Conservation (phyloP, 306 rosid species). For the Senna siamea region DNA sequence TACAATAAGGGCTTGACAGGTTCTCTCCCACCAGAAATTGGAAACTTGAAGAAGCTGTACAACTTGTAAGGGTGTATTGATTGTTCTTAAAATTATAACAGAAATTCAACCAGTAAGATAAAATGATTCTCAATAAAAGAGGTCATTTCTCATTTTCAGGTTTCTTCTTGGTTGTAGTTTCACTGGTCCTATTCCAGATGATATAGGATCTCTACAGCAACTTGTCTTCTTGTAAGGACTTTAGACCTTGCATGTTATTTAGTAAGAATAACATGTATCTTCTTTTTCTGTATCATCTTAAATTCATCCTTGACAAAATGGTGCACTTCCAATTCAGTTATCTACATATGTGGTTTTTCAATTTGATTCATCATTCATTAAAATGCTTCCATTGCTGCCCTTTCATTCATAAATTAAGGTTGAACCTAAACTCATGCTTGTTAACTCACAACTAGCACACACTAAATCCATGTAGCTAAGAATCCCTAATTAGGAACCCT, state of each 20-base stretch:
- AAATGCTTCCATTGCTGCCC: too few relatives aligned
- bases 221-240: slow-evolving; percentile 64
- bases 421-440: too few relatives aligned
- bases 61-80: slow-evolving; percentile 51
- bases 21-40: slow-evolving; percentile 54
- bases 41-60: slow-evolving; percentile 55
- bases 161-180: slow-evolving; percentile 66
- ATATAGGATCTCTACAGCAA: slow-evolving; percentile 58
- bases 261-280: background rate
- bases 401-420: too few relatives aligned
- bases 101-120: slow-evolving; percentile 16
- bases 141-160: slow-evolving; percentile 42
- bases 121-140: slow-evolving; percentile 33
- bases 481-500: too few relatives aligned
- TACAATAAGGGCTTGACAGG: slow-evolving; percentile 56
- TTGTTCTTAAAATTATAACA: slow-evolving; percentile 19
- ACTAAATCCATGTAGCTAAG: too few relatives aligned
- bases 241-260: background rate
- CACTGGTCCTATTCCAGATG: slow-evolving; percentile 64
- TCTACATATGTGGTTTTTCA: too few relatives aligned
- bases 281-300: too few relatives aligned
- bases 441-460: too few relatives aligned
- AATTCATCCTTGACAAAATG: too few relatives aligned
- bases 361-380: too few relatives aligned
- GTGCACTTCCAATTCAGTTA: too few relatives aligned